A percentile compares a stretch with the other conserved stretches of the same genome.
phyloP scores from a whole-genome alignment of 441 rosid genomes.

The Corymbia calophylla region DNA sequence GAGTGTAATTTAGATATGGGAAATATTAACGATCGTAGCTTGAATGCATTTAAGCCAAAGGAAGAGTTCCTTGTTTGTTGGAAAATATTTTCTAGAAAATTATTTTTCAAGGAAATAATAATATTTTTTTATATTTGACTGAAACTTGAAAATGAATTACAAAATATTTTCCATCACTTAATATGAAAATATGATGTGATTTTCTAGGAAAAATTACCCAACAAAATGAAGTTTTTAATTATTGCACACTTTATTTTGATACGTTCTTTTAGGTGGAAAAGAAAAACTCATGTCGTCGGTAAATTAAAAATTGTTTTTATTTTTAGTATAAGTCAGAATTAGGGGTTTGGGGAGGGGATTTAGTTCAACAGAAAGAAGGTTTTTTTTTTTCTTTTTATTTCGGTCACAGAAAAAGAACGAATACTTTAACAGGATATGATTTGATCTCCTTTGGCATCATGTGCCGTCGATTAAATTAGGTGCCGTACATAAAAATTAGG shows the following conservation, averaged over 20 bases:
- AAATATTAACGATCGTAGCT: too few species aligned
- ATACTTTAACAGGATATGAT: neutral
- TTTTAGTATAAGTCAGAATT: neutral
- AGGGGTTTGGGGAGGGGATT: neutral
- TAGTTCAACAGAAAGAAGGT: neutral
- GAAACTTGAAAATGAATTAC: too few species aligned
- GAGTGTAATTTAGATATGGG: neutral
- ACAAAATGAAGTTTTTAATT: too few species aligned
- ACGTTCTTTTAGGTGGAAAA: neutral
- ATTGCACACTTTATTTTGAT: neutral
- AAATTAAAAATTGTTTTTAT: too few species aligned
- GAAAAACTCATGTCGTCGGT: neutral
- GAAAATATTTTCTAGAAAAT: too few species aligned
- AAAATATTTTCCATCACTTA: too few species aligned
- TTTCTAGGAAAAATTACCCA: too few species aligned
- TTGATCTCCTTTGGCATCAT: neutral
- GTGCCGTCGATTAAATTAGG: neutral
- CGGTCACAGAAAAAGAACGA: neutral
- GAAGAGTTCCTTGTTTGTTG: neutral
- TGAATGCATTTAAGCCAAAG: neutral
- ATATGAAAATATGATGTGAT: too few species aligned
- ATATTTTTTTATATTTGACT: too few species aligned
- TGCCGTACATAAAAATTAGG: neutral
- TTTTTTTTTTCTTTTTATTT: too few species aligned
- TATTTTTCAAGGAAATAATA: too few species aligned